These are phyloP conservation scores for Toxoplasma gondii DNA, from an alignment of 169 alveolate species.

Conservation along the genomic window DNA sequence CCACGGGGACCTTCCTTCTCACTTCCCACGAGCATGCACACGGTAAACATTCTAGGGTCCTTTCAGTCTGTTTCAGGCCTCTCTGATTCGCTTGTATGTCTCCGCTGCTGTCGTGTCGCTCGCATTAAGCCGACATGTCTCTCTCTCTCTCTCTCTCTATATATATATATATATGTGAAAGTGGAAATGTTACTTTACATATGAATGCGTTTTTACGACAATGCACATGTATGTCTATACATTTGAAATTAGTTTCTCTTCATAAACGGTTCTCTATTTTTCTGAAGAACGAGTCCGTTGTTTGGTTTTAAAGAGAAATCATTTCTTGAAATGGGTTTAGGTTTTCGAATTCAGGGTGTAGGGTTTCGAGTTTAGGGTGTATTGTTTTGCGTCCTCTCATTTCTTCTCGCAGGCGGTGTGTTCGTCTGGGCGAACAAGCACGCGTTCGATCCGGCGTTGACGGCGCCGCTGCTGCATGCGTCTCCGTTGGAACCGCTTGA, in stretches of 20 bases:
- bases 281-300: too few relatives aligned
- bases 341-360: too few relatives aligned
- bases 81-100: too few relatives aligned
- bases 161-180: not conserved
- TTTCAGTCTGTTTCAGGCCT: not conserved
- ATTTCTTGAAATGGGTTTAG: too few relatives aligned
- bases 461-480: slow-evolving; percentile 22
- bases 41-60: not conserved
- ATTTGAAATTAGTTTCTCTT: too few relatives aligned
- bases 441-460: slow-evolving; percentile 31
- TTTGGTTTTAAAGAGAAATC: too few relatives aligned
- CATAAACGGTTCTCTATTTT: too few relatives aligned
- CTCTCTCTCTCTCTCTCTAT: not conserved
- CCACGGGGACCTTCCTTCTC: slow-evolving; percentile 40
- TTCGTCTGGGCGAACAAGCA: slow-evolving; percentile 51
- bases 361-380: not conserved
- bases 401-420: slow-evolving; percentile 29
- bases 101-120: not conserved
- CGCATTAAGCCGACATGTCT: not conserved
- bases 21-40: slow-evolving; percentile 38
- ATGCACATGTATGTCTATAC: not conserved
- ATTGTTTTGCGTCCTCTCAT: not conserved
- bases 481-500: not conserved
- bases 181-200: not conserved
- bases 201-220: not conserved